Conservation (phyloP, 2,329 filamentous ascomycete genomes). For the Penicillium sp. region DNA sequence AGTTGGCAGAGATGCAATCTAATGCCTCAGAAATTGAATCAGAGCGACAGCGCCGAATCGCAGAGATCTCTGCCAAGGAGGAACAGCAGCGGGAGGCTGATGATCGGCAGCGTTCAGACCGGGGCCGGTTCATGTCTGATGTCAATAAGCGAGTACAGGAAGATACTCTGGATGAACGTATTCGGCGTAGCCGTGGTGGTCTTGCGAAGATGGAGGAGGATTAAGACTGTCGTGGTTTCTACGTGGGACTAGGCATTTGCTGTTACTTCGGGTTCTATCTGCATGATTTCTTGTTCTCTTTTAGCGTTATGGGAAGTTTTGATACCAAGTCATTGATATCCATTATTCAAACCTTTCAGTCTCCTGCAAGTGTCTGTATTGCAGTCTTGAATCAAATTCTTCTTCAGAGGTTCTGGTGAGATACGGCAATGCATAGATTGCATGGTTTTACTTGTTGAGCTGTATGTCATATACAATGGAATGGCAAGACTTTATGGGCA, state of each 20-base stretch:
- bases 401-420: neutral
- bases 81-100: constrained; percentile 58
- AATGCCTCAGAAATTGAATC: constrained; percentile 61
- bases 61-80: constrained; percentile 58
- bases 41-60: constrained; percentile 61
- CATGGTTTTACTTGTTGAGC: no score
- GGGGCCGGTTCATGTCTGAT: constrained; percentile 28
- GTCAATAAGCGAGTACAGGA: constrained; percentile 29
- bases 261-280: neutral
- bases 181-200: constrained; percentile 29
- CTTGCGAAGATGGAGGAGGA: constrained; percentile 26
- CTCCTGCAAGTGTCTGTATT: neutral
- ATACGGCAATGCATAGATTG: no score
- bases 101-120: constrained; percentile 39
- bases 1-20: constrained; percentile 64
- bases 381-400: neutral
- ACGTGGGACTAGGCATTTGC: neutral
- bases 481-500: no score
- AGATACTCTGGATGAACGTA: constrained; percentile 30
- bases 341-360: neutral
- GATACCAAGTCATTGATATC: constrained; percentile 2
- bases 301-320: constrained; percentile 3
- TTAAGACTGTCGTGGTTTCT: neutral
- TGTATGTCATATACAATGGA: no score
- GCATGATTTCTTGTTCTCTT: neutral